phyloP scores from a whole-genome alignment of 2,329 filamentous ascomycete species.

The Rutstroemia sp. region DNA sequence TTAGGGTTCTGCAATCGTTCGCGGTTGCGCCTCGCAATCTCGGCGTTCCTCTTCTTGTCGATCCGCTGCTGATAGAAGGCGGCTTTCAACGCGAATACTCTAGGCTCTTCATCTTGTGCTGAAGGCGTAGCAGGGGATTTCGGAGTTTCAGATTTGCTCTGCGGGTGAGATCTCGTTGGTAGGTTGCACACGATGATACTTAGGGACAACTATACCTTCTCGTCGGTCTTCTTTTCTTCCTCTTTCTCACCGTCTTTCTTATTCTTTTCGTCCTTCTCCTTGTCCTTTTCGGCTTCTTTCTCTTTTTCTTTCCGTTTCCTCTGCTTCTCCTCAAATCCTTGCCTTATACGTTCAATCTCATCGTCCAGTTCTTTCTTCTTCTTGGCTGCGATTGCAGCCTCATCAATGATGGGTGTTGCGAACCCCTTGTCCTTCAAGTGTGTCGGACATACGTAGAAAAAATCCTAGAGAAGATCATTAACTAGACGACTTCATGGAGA shows the following conservation, averaged over 20 bases:
- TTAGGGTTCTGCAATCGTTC: conserved; percentile 72
- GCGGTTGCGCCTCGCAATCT: conserved; percentile 71
- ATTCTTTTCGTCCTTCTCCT: conserved; percentile 39
- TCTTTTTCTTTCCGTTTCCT: conserved; percentile 61
- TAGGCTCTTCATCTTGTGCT: conserved; percentile 49
- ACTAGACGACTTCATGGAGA: neutral
- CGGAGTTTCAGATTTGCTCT: conserved; percentile 23
- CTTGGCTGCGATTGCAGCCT: conserved; percentile 52
- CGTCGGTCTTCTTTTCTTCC: conserved; percentile 36
- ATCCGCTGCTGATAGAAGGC: conserved; percentile 82
- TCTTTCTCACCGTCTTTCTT: conserved; percentile 35
- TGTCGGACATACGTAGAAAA: conserved; percentile 81
- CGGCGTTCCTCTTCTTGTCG: conserved; percentile 69
- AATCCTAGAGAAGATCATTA: conserved; percentile 48
- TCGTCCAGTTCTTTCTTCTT: conserved; percentile 57
- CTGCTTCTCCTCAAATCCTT: conserved; percentile 74
- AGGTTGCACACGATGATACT: too few relatives aligned
- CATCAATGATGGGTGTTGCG: conserved; percentile 66
- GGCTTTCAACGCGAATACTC: conserved; percentile 80
- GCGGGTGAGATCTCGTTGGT: neutral
- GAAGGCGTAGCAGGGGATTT: neutral
- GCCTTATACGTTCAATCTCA: conserved; percentile 54
- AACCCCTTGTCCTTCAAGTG: conserved; percentile 83
- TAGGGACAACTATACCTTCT: conserved; percentile 29
- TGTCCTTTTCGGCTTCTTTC: conserved; percentile 51